phyloP scores from a whole-genome alignment of 2,329 filamentous ascomycete genomes.

The Exophiala dermatitidis region DNA sequence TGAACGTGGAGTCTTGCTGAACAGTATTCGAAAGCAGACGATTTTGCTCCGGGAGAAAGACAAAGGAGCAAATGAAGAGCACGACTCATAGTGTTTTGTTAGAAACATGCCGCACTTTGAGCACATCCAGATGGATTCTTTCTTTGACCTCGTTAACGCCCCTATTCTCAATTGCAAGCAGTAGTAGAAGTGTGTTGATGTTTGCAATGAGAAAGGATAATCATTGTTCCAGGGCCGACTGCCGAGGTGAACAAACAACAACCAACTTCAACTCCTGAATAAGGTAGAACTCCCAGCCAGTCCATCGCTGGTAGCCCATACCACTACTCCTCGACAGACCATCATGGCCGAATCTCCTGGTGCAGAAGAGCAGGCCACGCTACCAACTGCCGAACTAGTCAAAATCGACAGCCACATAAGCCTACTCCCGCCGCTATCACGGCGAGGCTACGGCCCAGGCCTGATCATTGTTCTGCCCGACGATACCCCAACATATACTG shows the following conservation, averaged over 20 bases:
- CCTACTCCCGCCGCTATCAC: constrained; percentile 44
- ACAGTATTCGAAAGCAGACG: too few species aligned
- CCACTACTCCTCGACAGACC: not conserved
- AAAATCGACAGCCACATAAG: constrained; percentile 11
- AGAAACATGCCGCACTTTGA: too few species aligned
- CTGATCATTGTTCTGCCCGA: constrained; percentile 41
- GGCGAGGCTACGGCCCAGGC: constrained; percentile 43
- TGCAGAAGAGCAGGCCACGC: constrained; percentile 1
- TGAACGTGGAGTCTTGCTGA: too few species aligned
- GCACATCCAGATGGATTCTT: too few species aligned
- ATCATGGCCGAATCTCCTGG: constrained; percentile 3
- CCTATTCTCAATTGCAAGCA: not conserved
- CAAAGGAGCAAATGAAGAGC: too few species aligned
- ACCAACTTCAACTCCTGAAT: not conserved
- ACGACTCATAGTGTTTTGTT: too few species aligned
- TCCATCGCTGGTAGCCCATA: not conserved
- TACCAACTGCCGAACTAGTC: constrained; percentile 13
- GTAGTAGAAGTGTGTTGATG: not conserved
- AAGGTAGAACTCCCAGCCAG: too few species aligned
- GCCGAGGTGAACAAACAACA: not conserved
- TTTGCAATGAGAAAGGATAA: not conserved
- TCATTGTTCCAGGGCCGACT: not conserved
- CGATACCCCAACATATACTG: constrained; percentile 27
- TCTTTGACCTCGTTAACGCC: not conserved
- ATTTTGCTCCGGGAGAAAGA: too few species aligned